A percentile compares a stretch with the other conserved stretches of the same genome.
These are phyloP conservation scores for Thinopyrum elongatum DNA, from an alignment of 176 grass and related monocot genomes.

Conservation along the genomic window DNA sequence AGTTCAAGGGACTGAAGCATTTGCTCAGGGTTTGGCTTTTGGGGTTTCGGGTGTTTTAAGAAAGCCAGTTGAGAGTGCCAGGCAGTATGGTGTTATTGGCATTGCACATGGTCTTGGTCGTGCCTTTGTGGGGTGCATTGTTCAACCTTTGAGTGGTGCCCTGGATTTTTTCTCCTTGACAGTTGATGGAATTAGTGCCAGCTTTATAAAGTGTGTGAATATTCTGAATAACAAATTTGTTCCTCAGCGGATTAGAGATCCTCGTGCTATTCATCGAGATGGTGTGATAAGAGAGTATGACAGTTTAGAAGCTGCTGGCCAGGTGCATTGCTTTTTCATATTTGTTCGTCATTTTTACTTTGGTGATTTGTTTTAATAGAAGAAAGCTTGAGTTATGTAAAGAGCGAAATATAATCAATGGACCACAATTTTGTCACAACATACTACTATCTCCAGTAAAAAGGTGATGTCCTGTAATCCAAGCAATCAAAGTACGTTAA, in stretches of 20 bases:
- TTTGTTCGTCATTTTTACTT: neutral
- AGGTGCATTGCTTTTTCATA: slow-evolving; percentile 49
- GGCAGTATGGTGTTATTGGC: slow-evolving; percentile 83
- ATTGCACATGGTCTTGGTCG: slow-evolving; percentile 89
- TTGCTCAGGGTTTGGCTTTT: slow-evolving; percentile 97
- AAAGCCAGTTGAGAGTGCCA: slow-evolving; percentile 89
- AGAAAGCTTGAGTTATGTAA: slow-evolving; percentile 7
- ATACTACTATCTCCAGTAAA: neutral
- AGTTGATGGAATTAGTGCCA: slow-evolving; percentile 87
- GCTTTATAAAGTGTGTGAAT: slow-evolving; percentile 83
- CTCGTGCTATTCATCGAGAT: slow-evolving; percentile 76
- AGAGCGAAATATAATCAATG: neutral
- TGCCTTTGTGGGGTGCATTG: slow-evolving; percentile 92
- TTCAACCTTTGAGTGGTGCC: slow-evolving; percentile 91
- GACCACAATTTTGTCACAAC: neutral
- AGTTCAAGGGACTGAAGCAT: slow-evolving; percentile 91
- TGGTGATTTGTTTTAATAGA: neutral
- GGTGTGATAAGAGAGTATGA: slow-evolving; percentile 82
- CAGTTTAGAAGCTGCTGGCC: slow-evolving; percentile 67
- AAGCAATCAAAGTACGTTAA: neutral
- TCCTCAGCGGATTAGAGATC: slow-evolving; percentile 71
- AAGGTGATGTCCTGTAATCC: neutral
- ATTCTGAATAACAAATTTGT: slow-evolving; percentile 83
- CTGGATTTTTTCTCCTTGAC: slow-evolving; percentile 89
- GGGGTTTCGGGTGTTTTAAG: slow-evolving; percentile 93